Base-by-base conservation (phyloP, 2,329 filamentous ascomycete species). In the Trematosphaeria pertusa region DNA sequence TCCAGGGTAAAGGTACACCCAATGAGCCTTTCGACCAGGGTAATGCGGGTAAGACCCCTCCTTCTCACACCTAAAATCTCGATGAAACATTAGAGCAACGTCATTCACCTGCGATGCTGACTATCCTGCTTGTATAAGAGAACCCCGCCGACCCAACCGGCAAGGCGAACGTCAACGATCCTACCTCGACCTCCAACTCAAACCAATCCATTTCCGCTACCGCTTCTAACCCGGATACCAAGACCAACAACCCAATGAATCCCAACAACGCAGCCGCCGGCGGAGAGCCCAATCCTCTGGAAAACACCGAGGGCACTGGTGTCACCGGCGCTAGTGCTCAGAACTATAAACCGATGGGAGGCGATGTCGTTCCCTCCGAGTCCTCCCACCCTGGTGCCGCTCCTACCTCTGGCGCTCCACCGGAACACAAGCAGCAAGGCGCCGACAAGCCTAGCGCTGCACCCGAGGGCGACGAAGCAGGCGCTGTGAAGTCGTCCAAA, bases 1-100 rank as follows among this genome's bases (percentile, higher is more conserved):
- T 83, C 40, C 75, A 80, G 46, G 90, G 90, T 30, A 76, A 87
- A 65, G 87, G 88, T 4, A 79, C 80, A 18, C 79, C 78, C 33
- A 83, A 82, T 10, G 86, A 93, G 68, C 90, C 90, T 0, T 95
- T 86, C 61, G 90, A 94, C 65, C 84, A 84, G 47, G 90, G 90
- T 37, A 94, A 94, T 69, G 73, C 83, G 76, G 81, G 78, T 84
- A 70, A 58, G 74, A 54, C 34, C 26, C 5, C 8, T 30, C 36
- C 17, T 12, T 11, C 40, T 12, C 11, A 30, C 22, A 15, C n/a
- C n/a, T n/a, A n/a, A n/a, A n/a, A n/a, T n/a, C n/a, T n/a, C n/a
- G n/a, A n/a, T n/a, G n/a, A n/a, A n/a, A n/a, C n/a, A n/a, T n/a
- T n/a, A n/a, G n/a, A 11, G n/a, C 15, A 11, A 41, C 28, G 31